Evolutionary conservation across 192 early-diverging fungal species (phyloP).

Genomic region (Rhizophagus sp.): DNA sequence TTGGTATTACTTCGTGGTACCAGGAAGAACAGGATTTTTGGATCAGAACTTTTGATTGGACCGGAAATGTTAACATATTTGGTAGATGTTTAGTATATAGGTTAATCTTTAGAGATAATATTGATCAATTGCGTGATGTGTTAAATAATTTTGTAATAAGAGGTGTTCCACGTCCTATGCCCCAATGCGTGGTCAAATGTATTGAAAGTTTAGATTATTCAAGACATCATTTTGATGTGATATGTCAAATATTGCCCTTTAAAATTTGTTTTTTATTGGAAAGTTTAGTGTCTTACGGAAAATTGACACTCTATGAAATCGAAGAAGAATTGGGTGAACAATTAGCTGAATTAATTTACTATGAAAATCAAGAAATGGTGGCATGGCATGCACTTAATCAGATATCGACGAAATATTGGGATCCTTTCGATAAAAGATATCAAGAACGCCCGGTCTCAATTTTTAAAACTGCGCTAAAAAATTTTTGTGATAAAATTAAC

Average conservation of each 20-base stretch:
- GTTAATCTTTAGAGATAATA: neutral
- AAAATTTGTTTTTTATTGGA: slow-evolving; percentile 5
- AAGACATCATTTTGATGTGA: neutral
- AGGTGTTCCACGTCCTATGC: neutral
- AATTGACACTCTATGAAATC: neutral
- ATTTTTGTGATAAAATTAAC: neutral
- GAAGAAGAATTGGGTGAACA: neutral
- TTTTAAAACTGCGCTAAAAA: neutral
- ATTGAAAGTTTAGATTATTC: neutral
- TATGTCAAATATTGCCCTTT: neutral
- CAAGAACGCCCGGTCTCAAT: neutral
- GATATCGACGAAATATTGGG: neutral
- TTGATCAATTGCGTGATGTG: neutral
- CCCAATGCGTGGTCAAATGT: neutral
- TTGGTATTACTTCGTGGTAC: no score
- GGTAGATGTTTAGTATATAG: slow-evolving; percentile 15
- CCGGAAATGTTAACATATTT: neutral
- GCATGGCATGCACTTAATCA: slow-evolving; percentile 15
- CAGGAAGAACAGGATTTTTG: neutral
- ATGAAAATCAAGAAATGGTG: neutral
- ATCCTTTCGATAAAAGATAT: slow-evolving; percentile 4
- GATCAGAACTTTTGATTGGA: slow-evolving; percentile 18
- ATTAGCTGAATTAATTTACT: neutral
- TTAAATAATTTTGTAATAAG: neutral
- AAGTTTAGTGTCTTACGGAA: neutral